phyloP scores from a whole-genome alignment of 345 rosid genomes.

The Gossypium sturtianum region DNA sequence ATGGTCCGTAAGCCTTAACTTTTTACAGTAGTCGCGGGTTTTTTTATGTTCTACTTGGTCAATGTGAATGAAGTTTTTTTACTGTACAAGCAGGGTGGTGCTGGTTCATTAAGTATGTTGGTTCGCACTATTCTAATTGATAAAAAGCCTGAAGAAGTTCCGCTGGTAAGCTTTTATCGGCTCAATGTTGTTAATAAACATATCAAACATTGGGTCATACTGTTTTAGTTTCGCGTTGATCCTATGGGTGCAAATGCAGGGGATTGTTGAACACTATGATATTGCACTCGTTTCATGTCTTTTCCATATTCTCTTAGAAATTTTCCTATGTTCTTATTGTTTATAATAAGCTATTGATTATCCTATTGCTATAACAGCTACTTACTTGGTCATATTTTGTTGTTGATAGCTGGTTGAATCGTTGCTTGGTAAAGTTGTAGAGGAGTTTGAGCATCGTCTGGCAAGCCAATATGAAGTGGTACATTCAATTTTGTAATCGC shows the following conservation, averaged over 20 bases:
- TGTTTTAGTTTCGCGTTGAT: not conserved
- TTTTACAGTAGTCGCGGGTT: slow-evolving; percentile 5
- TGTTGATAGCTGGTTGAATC: slow-evolving; percentile 77
- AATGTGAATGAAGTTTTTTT: not conserved
- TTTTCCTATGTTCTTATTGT: not conserved
- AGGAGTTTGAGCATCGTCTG: slow-evolving; percentile 85
- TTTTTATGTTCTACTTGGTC: slow-evolving; percentile 9
- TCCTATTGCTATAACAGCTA: slow-evolving; percentile 10
- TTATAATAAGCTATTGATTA: not conserved
- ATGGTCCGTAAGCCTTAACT: slow-evolving; percentile 49
- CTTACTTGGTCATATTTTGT: slow-evolving; percentile 20
- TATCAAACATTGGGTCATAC: not conserved
- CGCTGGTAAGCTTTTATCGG: slow-evolving; percentile 41
- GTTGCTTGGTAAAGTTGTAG: slow-evolving; percentile 67
- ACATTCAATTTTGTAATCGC: slow-evolving; percentile 21
- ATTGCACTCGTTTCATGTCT: not conserved
- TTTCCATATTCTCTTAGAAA: not conserved
- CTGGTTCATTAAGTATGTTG: slow-evolving; percentile 62
- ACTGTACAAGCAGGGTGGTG: slow-evolving; percentile 8
- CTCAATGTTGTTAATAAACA: not conserved
- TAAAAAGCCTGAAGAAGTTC: slow-evolving; percentile 81
- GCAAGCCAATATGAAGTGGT: slow-evolving; percentile 62
- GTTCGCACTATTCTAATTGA: slow-evolving; percentile 70
- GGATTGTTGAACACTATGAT: not conserved
- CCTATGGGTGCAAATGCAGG: not conserved